phyloP scores from a whole-genome alignment of 1,284 basidiomycete genomes.

The Uromyces viciae-fabae region DNA sequence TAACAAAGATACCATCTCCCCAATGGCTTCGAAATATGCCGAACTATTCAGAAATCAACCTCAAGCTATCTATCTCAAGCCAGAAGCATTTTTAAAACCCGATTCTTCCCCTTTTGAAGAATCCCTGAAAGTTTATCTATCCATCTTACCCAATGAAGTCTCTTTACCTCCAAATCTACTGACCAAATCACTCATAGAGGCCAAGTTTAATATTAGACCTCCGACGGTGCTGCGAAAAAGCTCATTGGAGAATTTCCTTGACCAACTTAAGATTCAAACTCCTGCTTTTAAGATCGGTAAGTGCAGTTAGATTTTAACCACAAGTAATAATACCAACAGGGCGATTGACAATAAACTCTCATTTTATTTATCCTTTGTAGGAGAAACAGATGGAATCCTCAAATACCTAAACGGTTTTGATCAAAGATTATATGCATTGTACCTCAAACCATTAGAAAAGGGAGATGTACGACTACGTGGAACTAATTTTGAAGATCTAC shows the following conservation, averaged over 20 bases:
- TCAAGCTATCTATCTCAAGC: not conserved
- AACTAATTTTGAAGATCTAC: not conserved
- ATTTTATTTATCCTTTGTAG: not conserved
- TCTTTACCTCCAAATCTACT: not conserved
- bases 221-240: not conserved
- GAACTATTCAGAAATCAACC: not conserved
- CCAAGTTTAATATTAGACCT: not conserved
- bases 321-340: not conserved
- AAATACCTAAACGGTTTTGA: not conserved
- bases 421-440: not conserved
- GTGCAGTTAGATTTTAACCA: not conserved
- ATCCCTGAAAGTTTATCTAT: not conserved
- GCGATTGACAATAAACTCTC: no score
- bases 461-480: not conserved
- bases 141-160: not conserved
- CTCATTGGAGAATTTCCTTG: not conserved
- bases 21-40: not conserved
- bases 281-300: not conserved
- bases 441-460: not conserved
- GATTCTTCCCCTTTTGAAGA: not conserved
- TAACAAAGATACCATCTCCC: not conserved
- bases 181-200: not conserved
- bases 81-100: not conserved
- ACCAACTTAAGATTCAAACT: not conserved
- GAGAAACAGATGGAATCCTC: not conserved